Conservation (phyloP, 306 rosid genomes). For the Cyamopsis tetragonoloba region DNA sequence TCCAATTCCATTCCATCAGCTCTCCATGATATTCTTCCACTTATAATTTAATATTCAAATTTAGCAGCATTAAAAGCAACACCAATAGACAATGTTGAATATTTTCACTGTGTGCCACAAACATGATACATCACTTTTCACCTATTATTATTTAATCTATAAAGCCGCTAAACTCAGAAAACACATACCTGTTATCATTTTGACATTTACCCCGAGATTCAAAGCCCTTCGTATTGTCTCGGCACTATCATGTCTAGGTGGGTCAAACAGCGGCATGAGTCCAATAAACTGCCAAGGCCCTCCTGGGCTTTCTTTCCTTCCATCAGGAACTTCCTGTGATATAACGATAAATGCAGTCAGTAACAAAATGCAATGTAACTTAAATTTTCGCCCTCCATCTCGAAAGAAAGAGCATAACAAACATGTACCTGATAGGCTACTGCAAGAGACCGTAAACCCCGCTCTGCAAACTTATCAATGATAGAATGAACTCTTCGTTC, state of each 20-base stretch:
- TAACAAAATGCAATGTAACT: background rate
- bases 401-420: background rate
- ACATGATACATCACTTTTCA: background rate
- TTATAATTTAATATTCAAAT: background rate
- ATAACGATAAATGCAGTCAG: background rate
- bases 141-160: background rate
- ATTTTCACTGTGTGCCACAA: too few relatives aligned
- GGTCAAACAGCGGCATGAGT: constrained; percentile 80
- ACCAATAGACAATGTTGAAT: background rate
- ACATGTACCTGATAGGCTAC: constrained; percentile 70
- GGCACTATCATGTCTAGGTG: constrained; percentile 89
- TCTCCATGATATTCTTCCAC: background rate
- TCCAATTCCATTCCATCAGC: background rate
- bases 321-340: constrained; percentile 75
- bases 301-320: constrained; percentile 72
- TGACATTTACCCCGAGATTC: constrained; percentile 81
- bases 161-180: constrained; percentile 2
- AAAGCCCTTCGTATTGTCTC: constrained; percentile 76
- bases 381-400: background rate
- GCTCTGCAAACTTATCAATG: constrained; percentile 71
- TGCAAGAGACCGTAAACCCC: constrained; percentile 86
- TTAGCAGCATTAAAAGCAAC: background rate
- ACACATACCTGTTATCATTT: constrained; percentile 80
- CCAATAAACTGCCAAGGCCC: constrained; percentile 76
- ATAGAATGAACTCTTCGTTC: constrained; percentile 64